Evolutionary conservation across 768 basidiomycete species (phyloP), one percentile per base, ranked within the genome.

Genomic region (Boletus rufocinnamomeus): DNA sequence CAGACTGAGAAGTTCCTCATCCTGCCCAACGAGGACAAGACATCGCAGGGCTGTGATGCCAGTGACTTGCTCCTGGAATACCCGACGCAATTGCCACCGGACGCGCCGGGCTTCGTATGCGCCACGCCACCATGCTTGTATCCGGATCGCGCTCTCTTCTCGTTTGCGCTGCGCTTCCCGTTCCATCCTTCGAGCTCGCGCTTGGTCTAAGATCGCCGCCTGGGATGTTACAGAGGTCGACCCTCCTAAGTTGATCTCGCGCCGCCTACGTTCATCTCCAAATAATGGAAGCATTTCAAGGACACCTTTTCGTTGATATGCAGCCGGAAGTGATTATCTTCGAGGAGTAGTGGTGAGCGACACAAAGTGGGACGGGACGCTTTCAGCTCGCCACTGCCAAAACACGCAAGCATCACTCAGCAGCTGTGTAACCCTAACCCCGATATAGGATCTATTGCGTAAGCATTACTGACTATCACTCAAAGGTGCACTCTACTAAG

Each of bases 231-330:
- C 79, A 21, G 80, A 70, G 0, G 77, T 80, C 2, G 81, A 71
- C 2, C 91, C 91, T 17, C 91, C 91, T 21, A 93, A 80, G 69
- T 93, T 92, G 63, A 93, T 93, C 64, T 81, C 79, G 45, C 86
- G 81, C 55, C 84, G 79, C 48, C 75, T 71, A 45, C 75, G 74
- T 52, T 86, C 81, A 64, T 79, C 76, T 38, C 77, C 80, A 63
- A 85, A 84, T 46, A 84, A 50, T 17, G 80, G 78, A 54, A 79
- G 67, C 74, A 77, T 78, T 25, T 40, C 47, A 30, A 37, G 11
- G 43, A 35, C 3, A 23, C 25, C 27, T 51, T 32, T 19, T 46
- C 1, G 45, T 56, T 25, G 49, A 45, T 55, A 23, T 32, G 32
- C 21, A 14, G 48, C 6, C 16, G 40, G 21, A 6, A 41, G 60